Evolutionary conservation across 108 stramenopile species (phyloP).

Genomic region (Stephanodiscus minutulus): DNA sequence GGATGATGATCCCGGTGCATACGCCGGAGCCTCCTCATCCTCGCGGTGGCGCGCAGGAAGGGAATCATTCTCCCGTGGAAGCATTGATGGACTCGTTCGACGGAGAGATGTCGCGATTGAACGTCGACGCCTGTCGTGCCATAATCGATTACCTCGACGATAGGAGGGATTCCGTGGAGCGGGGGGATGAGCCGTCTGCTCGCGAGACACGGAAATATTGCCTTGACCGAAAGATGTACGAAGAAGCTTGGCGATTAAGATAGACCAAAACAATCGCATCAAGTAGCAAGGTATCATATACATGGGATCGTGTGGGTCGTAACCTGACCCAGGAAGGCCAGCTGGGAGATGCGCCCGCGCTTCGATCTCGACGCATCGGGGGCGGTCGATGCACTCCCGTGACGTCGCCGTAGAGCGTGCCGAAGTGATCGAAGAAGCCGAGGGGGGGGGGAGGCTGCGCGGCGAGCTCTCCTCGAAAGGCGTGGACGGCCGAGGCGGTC

Average conservation of each 20-base stretch:
- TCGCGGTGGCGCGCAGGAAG: neutral
- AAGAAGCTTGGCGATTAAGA: slow-evolving; percentile 8
- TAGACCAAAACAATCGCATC: neutral
- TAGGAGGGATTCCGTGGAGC: slow-evolving; percentile 3
- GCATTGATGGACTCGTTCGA: slow-evolving; percentile 21
- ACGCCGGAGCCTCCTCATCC: neutral
- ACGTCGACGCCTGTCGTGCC: slow-evolving; percentile 21
- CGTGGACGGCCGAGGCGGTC: too few species aligned
- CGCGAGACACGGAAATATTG: neutral
- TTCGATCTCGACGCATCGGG: too few species aligned
- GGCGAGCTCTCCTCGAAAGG: too few species aligned
- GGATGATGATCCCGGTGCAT: slow-evolving; percentile 20
- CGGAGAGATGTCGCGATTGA: slow-evolving; percentile 17
- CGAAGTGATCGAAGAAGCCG: too few species aligned
- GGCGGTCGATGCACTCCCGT: too few species aligned
- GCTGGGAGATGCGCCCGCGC: too few species aligned
- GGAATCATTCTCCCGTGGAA: slow-evolving; percentile 1
- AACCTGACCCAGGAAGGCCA: too few species aligned
- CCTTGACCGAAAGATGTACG: neutral
- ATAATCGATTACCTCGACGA: slow-evolving; percentile 24
- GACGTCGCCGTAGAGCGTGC: too few species aligned
- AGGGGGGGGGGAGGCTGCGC: too few species aligned
- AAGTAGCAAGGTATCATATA: neutral
- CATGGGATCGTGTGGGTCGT: too few species aligned
- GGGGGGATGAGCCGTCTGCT: neutral